Percentiles rank a stretch among this genome's conserved stretches.
Evolutionary conservation across 1,139 yeast genomes (phyloP).

Genomic region (Saccharomyces hybrid): DNA sequence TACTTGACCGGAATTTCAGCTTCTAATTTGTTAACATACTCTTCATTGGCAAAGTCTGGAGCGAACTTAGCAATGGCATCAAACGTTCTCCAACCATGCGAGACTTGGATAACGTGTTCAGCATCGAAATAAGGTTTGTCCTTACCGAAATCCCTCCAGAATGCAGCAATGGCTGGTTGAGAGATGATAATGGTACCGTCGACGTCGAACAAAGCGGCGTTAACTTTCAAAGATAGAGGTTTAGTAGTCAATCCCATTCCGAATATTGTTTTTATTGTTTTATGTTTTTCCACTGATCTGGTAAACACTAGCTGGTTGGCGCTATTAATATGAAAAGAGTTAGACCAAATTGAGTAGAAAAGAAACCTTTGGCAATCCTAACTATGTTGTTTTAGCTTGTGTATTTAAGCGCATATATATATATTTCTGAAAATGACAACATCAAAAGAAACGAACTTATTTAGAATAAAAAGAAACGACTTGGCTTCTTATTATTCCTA

Average conservation of each 20-base stretch:
- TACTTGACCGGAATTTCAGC: slow-evolving; percentile 64
- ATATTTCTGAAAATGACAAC: not conserved
- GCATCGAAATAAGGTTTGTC: slow-evolving; percentile 66
- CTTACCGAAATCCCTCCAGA: slow-evolving; percentile 69
- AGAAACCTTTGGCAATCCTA: not conserved
- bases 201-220: slow-evolving; percentile 59
- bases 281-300: not conserved
- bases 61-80: slow-evolving; percentile 71
- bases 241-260: slow-evolving; percentile 22
- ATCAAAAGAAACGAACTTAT: not conserved
- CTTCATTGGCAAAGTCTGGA: slow-evolving; percentile 63
- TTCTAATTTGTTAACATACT: slow-evolving; percentile 63
- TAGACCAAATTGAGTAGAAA: not conserved
- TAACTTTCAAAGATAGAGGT: slow-evolving; percentile 29
- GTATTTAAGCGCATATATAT: not conserved
- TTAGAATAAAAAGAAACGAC: not conserved
- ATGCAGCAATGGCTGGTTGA: slow-evolving; percentile 72
- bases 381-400: not conserved
- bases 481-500: not conserved
- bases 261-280: slow-evolving; percentile 1
- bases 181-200: slow-evolving; percentile 83
- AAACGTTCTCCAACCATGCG: slow-evolving; percentile 78
- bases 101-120: slow-evolving; percentile 59
- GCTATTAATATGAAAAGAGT: not conserved
- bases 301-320: not conserved